Percentiles rank a stretch among this genome's conserved stretches.
Evolutionary conservation across 2,329 filamentous ascomycete species (phyloP).

Genomic region (Botrytis byssoidea): DNA sequence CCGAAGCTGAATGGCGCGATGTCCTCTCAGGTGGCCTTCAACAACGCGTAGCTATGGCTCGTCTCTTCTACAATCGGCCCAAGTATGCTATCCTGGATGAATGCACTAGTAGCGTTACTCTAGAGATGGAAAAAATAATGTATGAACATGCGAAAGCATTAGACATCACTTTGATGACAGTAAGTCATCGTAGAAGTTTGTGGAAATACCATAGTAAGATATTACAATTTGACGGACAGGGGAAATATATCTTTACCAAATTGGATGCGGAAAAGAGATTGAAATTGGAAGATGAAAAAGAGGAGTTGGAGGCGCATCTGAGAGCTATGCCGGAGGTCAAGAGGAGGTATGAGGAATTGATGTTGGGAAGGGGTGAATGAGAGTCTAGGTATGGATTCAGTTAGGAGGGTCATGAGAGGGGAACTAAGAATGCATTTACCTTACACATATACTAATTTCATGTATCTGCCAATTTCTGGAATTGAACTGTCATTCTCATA

Average conservation of each 20-base stretch:
- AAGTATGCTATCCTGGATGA: conserved; percentile 96
- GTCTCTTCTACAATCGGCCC: conserved; percentile 89
- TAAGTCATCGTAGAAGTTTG: conserved; percentile 83
- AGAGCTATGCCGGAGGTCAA: conserved; percentile 86
- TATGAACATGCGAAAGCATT: conserved; percentile 92
- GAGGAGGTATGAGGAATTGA: conserved; percentile 79
- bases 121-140: conserved; percentile 93
- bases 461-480: not conserved
- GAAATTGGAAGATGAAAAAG: conserved; percentile 90
- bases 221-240: conserved; percentile 94
- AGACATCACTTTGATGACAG: conserved; percentile 95
- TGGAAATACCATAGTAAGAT: conserved; percentile 98
- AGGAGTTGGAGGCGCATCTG: conserved; percentile 84
- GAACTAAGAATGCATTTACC: not conserved
- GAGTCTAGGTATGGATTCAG: not conserved
- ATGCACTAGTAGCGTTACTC: conserved; percentile 91
- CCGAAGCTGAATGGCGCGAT: conserved; percentile 95
- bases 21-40: conserved; percentile 89
- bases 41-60: conserved; percentile 94
- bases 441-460: not conserved
- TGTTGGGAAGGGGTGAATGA: conserved; percentile 29
- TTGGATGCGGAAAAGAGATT: conserved; percentile 85
- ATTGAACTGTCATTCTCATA: not conserved
- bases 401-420: too few relatives aligned
- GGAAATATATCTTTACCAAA: conserved; percentile 82